phyloP scores from a whole-genome alignment of 2,329 filamentous ascomycete genomes.

The Fusarium luffae region DNA sequence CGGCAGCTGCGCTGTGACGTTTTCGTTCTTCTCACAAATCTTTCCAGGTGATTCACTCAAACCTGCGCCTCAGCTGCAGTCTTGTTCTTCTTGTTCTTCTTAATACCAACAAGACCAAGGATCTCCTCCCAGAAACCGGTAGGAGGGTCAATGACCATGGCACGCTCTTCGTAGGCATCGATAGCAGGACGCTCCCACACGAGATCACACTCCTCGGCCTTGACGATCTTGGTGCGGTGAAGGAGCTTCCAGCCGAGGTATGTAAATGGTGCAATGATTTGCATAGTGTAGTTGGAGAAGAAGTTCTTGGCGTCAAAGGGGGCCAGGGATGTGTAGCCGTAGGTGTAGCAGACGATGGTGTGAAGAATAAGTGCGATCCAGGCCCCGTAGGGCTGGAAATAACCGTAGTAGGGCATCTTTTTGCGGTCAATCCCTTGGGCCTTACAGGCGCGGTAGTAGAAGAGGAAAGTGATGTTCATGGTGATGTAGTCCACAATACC shows the following conservation, averaged over 20 bases:
- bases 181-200: constrained; percentile 65
- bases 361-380: constrained; percentile 35
- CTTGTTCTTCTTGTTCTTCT: constrained; percentile 28
- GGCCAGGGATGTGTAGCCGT: constrained; percentile 63
- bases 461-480: constrained; percentile 67
- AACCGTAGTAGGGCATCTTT: constrained; percentile 63
- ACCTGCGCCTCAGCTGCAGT: constrained; percentile 20
- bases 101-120: constrained; percentile 23
- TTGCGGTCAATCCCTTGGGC: constrained; percentile 58
- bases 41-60: neutral
- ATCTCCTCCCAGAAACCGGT: constrained; percentile 52
- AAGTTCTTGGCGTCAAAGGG: constrained; percentile 60
- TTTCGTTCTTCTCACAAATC: neutral
- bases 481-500: constrained; percentile 63
- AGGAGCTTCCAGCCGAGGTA: constrained; percentile 68
- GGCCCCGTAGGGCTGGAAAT: constrained; percentile 38
- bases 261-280: constrained; percentile 58
- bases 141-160: constrained; percentile 50
- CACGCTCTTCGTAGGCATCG: constrained; percentile 61
- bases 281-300: constrained; percentile 62
- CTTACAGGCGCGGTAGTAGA: constrained; percentile 65
- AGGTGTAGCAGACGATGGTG: constrained; percentile 52
- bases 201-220: constrained; percentile 62
- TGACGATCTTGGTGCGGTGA: constrained; percentile 63
- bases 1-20: neutral